Conservation (phyloP, 805 yeast genomes). For the Hanseniaspora taiwanica region DNA sequence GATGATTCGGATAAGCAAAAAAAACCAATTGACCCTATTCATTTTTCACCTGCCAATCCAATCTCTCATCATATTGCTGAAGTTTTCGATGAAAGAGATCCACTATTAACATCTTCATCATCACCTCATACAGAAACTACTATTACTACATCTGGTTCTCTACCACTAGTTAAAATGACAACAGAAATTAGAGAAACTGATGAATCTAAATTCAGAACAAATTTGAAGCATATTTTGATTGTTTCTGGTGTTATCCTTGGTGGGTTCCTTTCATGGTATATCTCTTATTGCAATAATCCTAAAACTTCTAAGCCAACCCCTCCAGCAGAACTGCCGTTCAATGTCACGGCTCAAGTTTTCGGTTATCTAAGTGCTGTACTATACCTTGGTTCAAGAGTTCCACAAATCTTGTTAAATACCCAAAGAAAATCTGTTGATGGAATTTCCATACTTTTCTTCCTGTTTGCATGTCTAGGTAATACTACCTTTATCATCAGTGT, state of each 20-base stretch:
- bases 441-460: slow-evolving; percentile 79
- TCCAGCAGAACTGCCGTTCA: slow-evolving; percentile 41
- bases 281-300: slow-evolving; percentile 40
- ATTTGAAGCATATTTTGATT: slow-evolving; percentile 30
- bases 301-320: slow-evolving; percentile 12
- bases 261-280: slow-evolving; percentile 81
- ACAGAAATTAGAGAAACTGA: no score
- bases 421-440: slow-evolving; percentile 90
- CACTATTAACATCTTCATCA: slow-evolving; percentile 10
- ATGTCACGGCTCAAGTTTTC: slow-evolving; percentile 71
- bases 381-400: slow-evolving; percentile 79
- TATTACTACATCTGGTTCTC: no score
- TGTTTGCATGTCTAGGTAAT: slow-evolving; percentile 92
- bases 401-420: slow-evolving; percentile 79
- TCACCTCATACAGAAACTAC: no score
- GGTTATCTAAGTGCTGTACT: slow-evolving; percentile 68
- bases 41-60: slow-evolving; percentile 82
- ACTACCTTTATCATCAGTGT: slow-evolving; percentile 82
- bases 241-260: slow-evolving; percentile 55
- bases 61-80: slow-evolving; percentile 54
- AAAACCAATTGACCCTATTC: slow-evolving; percentile 51
- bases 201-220: slow-evolving; percentile 6
- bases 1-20: slow-evolving; percentile 37
- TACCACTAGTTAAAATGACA: no score
- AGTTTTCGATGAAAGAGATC: slow-evolving; percentile 24